Evolutionary conservation across 345 rosid species (phyloP).

Genomic region (Populus ilicifolia): DNA sequence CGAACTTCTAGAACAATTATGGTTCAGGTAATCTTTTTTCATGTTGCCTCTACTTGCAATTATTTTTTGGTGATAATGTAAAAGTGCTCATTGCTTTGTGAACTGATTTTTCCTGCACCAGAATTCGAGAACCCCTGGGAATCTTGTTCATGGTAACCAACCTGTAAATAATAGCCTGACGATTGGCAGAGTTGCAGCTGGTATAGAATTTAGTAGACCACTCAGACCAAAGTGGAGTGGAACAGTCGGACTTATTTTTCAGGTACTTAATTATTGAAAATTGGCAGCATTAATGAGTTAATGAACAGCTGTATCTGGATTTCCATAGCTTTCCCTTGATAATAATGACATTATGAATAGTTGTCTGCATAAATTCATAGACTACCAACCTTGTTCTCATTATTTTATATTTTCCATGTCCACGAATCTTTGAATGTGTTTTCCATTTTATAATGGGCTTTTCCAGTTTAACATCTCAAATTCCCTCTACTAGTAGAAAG

Average conservation of each 20-base stretch:
- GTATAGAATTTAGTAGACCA: constrained; percentile 83
- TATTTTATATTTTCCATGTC: not conserved
- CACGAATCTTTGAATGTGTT: not conserved
- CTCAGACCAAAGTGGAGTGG: constrained; percentile 97
- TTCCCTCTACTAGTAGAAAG: too few species aligned
- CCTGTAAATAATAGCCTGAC: constrained; percentile 62
- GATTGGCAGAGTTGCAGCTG: constrained; percentile 76
- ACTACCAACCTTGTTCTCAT: not conserved
- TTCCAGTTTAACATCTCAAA: too few species aligned
- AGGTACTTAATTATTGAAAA: constrained; percentile 40
- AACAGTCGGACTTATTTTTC: constrained; percentile 77
- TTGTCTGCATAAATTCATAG: not conserved
- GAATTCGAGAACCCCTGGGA: constrained; percentile 97
- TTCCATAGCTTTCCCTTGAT: not conserved
- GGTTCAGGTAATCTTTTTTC: constrained; percentile 60
- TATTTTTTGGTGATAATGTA: not conserved
- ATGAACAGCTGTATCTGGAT: not conserved
- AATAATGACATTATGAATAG: not conserved
- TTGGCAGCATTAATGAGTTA: not conserved
- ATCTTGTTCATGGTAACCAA: constrained; percentile 87
- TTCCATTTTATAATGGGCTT: not conserved
- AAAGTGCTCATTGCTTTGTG: not conserved
- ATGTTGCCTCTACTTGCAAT: not conserved
- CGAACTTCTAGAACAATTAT: constrained; percentile 82
- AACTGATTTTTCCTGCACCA: constrained; percentile 27